These are phyloP conservation scores for Calonectria naviculata DNA, from an alignment of 2,329 filamentous ascomycete genomes.

Conservation along the genomic window DNA sequence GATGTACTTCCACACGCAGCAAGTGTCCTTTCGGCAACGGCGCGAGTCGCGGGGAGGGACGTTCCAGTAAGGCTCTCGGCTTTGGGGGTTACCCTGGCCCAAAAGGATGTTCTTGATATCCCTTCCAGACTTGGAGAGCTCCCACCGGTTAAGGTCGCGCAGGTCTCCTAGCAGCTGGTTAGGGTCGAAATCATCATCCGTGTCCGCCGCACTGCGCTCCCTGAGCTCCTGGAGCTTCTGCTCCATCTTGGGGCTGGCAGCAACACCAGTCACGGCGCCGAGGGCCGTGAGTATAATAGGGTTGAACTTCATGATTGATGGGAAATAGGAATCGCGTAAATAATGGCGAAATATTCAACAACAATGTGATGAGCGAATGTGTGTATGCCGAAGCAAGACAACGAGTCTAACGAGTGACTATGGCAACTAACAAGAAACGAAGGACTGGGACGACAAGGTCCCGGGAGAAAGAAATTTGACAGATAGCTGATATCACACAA, in stretches of 20 bases:
- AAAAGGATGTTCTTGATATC: conserved; percentile 52
- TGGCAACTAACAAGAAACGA: conserved; percentile 13
- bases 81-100: conserved; percentile 41
- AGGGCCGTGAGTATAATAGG: conserved; percentile 34
- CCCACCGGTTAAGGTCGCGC: conserved; percentile 36
- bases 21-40: conserved; percentile 51
- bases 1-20: conserved; percentile 59
- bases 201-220: conserved; percentile 19
- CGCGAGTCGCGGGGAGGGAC: conserved; percentile 34
- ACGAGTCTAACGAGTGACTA: conserved; percentile 13
- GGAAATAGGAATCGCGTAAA: not conserved
- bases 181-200: conserved; percentile 28
- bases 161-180: conserved; percentile 54
- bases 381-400: conserved; percentile 5
- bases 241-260: conserved; percentile 36
- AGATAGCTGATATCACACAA: not conserved
- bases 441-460: conserved; percentile 9
- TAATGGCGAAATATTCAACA: not conserved
- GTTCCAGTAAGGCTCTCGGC: conserved; percentile 35
- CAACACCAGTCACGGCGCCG: conserved; percentile 27
- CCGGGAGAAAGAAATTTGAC: conserved; percentile 1
- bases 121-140: conserved; percentile 49
- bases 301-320: conserved; percentile 40
- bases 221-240: conserved; percentile 35
- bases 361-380: not conserved